phyloP scores from a whole-genome alignment of 2,329 filamentous ascomycete species.

The Colletotrichum sp. region DNA sequence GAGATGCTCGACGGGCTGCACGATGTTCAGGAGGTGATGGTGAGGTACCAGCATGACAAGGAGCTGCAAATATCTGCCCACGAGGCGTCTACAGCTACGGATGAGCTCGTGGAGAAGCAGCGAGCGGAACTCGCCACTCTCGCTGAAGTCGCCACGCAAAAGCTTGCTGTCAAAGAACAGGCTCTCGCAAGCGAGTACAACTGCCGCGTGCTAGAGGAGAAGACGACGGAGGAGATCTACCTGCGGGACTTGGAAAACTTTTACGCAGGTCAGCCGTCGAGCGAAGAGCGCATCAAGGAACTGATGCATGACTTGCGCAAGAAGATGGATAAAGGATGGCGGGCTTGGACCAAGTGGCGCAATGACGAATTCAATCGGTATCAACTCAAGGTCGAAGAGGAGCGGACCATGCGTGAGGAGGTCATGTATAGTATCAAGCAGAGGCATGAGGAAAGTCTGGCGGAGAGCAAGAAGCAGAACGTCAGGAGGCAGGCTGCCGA shows the following conservation, averaged over 20 bases:
- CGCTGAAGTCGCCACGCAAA: conserved; percentile 25
- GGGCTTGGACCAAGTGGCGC: conserved; percentile 45
- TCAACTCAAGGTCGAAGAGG: conserved; percentile 40
- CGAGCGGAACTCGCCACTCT: conserved; percentile 35
- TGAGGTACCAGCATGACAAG: conserved; percentile 42
- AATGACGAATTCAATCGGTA: conserved; percentile 43
- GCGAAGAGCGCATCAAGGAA: conserved; percentile 29
- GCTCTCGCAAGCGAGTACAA: conserved; percentile 45
- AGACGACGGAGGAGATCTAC: conserved; percentile 49
- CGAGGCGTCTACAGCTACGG: conserved; percentile 27
- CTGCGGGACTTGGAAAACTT: conserved; percentile 39
- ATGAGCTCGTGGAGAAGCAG: conserved; percentile 37
- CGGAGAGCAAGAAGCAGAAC: conserved; percentile 34
- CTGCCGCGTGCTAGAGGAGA: conserved; percentile 44
- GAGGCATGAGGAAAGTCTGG: conserved; percentile 29
- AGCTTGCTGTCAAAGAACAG: conserved; percentile 36
- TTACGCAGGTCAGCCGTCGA: conserved; percentile 32
- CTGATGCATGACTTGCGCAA: conserved; percentile 39
- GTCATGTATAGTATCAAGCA: conserved; percentile 43
- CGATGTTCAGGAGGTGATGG: conserved; percentile 42
- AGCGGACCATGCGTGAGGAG: conserved; percentile 44
- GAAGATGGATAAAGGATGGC: conserved; percentile 46
- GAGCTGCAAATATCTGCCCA: conserved; percentile 31
- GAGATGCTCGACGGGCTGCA: conserved; percentile 43
- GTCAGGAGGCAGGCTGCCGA: conserved; percentile 44